Base-by-base conservation (phyloP, 2,329 filamentous ascomycete species). In the Mycosphaerella sp. region DNA sequence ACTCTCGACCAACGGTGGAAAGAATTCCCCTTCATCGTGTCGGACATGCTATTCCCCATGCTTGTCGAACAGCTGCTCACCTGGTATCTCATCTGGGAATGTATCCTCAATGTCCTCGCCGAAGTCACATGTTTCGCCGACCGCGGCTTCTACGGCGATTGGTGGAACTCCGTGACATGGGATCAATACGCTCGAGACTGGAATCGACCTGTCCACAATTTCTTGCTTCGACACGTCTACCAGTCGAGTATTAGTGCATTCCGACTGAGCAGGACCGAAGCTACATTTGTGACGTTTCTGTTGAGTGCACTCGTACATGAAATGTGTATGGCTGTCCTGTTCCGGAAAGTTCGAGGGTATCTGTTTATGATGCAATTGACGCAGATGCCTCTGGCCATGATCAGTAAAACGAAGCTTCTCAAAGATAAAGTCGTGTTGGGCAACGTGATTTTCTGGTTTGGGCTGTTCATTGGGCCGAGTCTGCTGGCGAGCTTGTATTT, bases 71-170 rank as follows among this genome's bases (percentile, higher is more conserved):
- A 89, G 58, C 71, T 91, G 49, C 78, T 89, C 54, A 78, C 82
- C 0, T 92, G 87, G 84, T 91, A 90, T 67, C 78, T 92, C 29
- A 90, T 91, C 60, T 92, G 87, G 87, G 76, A 78, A 61, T 78
- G 75, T 57, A 67, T 76, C 26, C 73, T 90, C 56, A 91, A 91
- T 67, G 80, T 88, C 11, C 75, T 91, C 21, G 87, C 86, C 3
- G 87, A 92, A 69, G 68, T 91, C 52, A 90, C 86, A 0, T 76
- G 78, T 58, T 92, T 91, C 67, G 86, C 87, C 4, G 87, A 91
- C 67, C 56, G 60, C 17, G 60, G 60, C 39, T 62, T 62, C 50
- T 61, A 62, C 45, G 60, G 59, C 45, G 58, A 59, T 45, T 62
- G 60, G 59, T 78, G 77, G 78, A 78, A 78, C 58, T 67, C 66